These are phyloP conservation scores for Tolypocladium amazonense DNA, from an alignment of 2,329 filamentous ascomycete genomes.

Conservation along the genomic window DNA sequence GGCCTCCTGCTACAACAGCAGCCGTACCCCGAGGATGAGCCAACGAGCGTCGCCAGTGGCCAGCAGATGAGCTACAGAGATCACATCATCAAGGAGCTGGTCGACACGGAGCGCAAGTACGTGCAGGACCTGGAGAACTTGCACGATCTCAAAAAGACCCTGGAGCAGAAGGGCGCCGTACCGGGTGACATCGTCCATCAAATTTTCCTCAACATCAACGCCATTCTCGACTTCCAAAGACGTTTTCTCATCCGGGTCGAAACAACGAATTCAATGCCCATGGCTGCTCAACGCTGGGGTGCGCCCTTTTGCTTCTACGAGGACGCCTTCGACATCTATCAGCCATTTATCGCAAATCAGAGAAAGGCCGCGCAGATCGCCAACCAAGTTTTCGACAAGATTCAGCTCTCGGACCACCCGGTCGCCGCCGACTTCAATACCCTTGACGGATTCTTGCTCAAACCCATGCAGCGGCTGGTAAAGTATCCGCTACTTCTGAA, in stretches of 20 bases:
- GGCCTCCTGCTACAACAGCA: slow-evolving; percentile 58
- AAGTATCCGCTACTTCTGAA: slow-evolving; percentile 89
- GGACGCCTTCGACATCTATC: slow-evolving; percentile 83
- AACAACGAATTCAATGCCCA: slow-evolving; percentile 78
- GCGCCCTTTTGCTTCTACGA: slow-evolving; percentile 77
- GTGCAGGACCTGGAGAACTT: slow-evolving; percentile 94
- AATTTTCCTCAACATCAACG: slow-evolving; percentile 94
- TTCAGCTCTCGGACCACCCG: slow-evolving; percentile 60
- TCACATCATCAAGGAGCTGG: slow-evolving; percentile 82
- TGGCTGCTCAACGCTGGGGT: slow-evolving; percentile 82
- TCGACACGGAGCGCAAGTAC: slow-evolving; percentile 94
- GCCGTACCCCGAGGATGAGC: slow-evolving; percentile 45
- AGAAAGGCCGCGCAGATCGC: slow-evolving; percentile 81
- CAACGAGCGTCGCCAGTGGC: slow-evolving; percentile 35
- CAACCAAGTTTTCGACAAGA: slow-evolving; percentile 77
- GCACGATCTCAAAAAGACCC: slow-evolving; percentile 79
- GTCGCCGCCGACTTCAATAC: slow-evolving; percentile 84
- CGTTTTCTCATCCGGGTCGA: slow-evolving; percentile 93
- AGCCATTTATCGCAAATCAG: slow-evolving; percentile 96
- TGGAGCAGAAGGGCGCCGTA: slow-evolving; percentile 80
- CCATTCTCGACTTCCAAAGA: slow-evolving; percentile 89
- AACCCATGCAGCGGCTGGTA: slow-evolving; percentile 89
- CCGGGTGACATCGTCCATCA: slow-evolving; percentile 85
- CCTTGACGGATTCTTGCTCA: slow-evolving; percentile 83
- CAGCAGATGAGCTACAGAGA: slow-evolving; percentile 67